Conservation (phyloP, 768 basidiomycete genomes). For the Wakefieldia striispora region DNA sequence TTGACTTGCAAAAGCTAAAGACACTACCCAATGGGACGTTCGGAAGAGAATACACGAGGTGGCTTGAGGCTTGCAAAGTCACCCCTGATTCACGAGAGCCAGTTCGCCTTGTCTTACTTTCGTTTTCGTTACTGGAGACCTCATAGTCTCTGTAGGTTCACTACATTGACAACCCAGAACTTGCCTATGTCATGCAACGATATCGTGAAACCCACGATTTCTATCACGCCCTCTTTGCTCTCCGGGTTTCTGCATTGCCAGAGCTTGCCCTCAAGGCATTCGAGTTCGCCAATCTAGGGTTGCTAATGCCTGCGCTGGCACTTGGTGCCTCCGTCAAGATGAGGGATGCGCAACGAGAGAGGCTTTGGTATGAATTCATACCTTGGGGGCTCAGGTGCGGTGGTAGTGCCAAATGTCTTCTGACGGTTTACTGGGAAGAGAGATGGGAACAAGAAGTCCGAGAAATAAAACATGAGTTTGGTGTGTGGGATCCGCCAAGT, state of each 20-base stretch:
- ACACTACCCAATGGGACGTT: slow-evolving; percentile 76
- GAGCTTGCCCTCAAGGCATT: slow-evolving; percentile 95
- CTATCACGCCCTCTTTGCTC: slow-evolving; percentile 86
- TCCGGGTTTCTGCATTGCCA: slow-evolving; percentile 87
- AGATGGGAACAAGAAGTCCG: slow-evolving; percentile 83
- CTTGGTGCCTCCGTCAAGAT: slow-evolving; percentile 46
- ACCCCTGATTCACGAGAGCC: slow-evolving; percentile 93
- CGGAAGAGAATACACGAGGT: slow-evolving; percentile 82
- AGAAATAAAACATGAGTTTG: slow-evolving; percentile 82
- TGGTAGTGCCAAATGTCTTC: slow-evolving; percentile 66
- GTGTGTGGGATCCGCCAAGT: slow-evolving; percentile 76
- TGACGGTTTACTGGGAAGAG: slow-evolving; percentile 95
- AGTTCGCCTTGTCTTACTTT: slow-evolving; percentile 42
- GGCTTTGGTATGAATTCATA: slow-evolving; percentile 77
- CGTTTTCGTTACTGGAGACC: neutral
- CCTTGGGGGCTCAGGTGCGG: slow-evolving; percentile 93
- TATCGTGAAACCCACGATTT: slow-evolving; percentile 99
- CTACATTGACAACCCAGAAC: slow-evolving; percentile 91
- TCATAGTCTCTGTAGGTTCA: slow-evolving; percentile 59
- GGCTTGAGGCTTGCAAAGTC: slow-evolving; percentile 85
- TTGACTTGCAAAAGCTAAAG: slow-evolving; percentile 68
- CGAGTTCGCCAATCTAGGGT: slow-evolving; percentile 87
- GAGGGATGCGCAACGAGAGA: slow-evolving; percentile 42
- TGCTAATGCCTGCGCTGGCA: slow-evolving; percentile 85
- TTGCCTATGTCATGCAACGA: slow-evolving; percentile 97